Percentiles rank a stretch among this genome's conserved stretches.
Conservation (phyloP, 2,329 filamentous ascomycete genomes). For the Fonsecaea multimorphosa region DNA sequence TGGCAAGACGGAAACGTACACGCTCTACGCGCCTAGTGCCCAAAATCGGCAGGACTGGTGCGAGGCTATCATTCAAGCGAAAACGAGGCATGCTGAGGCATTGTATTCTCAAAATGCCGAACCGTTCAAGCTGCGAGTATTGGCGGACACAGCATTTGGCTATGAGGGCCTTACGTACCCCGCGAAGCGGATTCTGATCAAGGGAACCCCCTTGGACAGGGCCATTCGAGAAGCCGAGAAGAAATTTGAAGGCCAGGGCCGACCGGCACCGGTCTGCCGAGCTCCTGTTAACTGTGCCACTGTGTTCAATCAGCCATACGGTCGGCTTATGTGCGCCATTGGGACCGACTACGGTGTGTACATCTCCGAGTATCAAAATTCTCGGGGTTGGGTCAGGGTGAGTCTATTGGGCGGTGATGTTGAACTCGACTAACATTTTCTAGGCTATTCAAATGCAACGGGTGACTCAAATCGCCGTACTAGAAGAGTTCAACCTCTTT, state of each 20-base stretch:
- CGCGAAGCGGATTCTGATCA: conserved; percentile 71
- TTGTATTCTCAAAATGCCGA: conserved; percentile 92
- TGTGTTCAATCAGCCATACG: conserved; percentile 79
- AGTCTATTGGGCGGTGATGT: conserved; percentile 44
- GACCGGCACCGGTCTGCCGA: conserved; percentile 78
- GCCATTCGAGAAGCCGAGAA: conserved; percentile 88
- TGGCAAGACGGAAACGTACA: conserved; percentile 85
- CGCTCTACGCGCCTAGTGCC: conserved; percentile 79
- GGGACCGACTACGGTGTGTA: conserved; percentile 95
- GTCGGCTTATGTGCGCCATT: conserved; percentile 86
- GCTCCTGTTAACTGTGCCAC: conserved; percentile 92
- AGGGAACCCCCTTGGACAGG: conserved; percentile 87
- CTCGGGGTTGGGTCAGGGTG: conserved; percentile 88
- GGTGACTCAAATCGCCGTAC: conserved; percentile 90
- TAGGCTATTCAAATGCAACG: conserved; percentile 76
- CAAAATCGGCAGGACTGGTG: conserved; percentile 87
- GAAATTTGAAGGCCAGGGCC: conserved; percentile 68
- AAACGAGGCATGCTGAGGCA: conserved; percentile 88
- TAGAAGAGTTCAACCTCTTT: conserved; percentile 95
- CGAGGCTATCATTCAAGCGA: conserved; percentile 89
- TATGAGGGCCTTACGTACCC: conserved; percentile 66
- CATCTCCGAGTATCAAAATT: conserved; percentile 85
- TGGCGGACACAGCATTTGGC: conserved; percentile 90
- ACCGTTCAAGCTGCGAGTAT: conserved; percentile 87
- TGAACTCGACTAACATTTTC: conserved; percentile 42